Percentiles rank a stretch among this genome's conserved stretches.
phyloP scores from a whole-genome alignment of 345 rosid genomes.

The Dipteronia sinensis region DNA sequence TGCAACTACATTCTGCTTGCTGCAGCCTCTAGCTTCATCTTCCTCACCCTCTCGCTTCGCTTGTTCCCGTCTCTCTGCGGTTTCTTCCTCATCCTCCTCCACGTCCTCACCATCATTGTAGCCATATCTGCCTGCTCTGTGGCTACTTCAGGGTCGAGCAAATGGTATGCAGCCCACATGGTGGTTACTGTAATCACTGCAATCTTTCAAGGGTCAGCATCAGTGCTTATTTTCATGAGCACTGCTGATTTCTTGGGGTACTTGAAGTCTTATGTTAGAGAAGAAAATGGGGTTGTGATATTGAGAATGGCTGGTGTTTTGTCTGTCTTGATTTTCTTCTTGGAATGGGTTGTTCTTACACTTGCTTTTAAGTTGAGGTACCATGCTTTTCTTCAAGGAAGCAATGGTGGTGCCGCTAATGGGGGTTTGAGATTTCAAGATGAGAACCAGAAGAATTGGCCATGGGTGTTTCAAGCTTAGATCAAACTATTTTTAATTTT shows the following conservation, averaged over 20 bases:
- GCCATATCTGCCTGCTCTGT: constrained; percentile 40
- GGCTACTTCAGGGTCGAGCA: constrained; percentile 29
- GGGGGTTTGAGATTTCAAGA: not conserved
- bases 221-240: constrained; percentile 37
- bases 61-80: constrained; percentile 40
- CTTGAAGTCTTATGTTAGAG: constrained; percentile 46
- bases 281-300: constrained; percentile 40
- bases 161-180: constrained; percentile 48
- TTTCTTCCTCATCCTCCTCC: constrained; percentile 45
- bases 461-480: constrained; percentile 16
- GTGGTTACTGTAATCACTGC: constrained; percentile 45
- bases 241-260: constrained; percentile 36
- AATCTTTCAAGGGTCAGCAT: constrained; percentile 43
- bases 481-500: not conserved
- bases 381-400: constrained; percentile 24
- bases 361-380: constrained; percentile 44
- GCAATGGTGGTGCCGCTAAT: not conserved
- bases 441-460: constrained; percentile 16
- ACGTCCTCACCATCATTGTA: constrained; percentile 32
- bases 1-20: constrained; percentile 42
- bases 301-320: constrained; percentile 40
- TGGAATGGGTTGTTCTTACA: constrained; percentile 45
- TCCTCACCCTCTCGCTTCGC: constrained; percentile 47
- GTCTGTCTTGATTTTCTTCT: constrained; percentile 37
- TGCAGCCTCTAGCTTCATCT: constrained; percentile 45